phyloP scores from a whole-genome alignment of 2,329 filamentous ascomycete species.

The Trichocomaceae sp. region DNA sequence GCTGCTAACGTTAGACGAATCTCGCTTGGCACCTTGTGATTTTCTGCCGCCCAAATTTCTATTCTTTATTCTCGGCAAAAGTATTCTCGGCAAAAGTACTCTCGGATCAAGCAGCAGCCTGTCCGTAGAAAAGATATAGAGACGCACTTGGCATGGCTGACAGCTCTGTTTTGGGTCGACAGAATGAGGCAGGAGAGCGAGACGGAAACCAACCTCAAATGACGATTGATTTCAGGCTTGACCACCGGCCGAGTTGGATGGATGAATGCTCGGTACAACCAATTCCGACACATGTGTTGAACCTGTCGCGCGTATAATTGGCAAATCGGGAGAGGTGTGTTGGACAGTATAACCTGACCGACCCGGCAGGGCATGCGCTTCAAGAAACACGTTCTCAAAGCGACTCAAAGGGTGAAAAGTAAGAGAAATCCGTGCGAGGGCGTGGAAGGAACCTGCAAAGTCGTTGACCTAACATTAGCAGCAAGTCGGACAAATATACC shows the following conservation, averaged over 20 bases:
- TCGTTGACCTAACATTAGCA: constrained; percentile 2
- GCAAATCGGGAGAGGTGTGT: background rate
- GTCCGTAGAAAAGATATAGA: background rate
- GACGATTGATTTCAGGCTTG: background rate
- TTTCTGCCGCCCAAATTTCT: too few relatives aligned
- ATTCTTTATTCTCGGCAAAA: too few relatives aligned
- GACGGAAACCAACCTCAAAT: background rate
- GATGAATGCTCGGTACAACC: background rate
- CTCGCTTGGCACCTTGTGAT: background rate
- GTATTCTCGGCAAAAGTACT: too few relatives aligned
- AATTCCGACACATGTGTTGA: background rate
- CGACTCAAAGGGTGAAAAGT: background rate
- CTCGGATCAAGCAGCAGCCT: background rate
- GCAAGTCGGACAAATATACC: background rate
- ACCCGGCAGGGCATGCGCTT: background rate
- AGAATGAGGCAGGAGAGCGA: background rate
- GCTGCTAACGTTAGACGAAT: background rate
- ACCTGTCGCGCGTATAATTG: background rate
- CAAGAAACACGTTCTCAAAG: background rate
- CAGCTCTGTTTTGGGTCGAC: background rate
- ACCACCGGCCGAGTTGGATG: background rate
- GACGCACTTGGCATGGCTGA: background rate
- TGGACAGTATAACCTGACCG: background rate
- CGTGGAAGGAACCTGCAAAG: background rate
- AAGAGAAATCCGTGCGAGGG: background rate